Base-by-base conservation (phyloP, 768 basidiomycete species). In the Hebeloma cylindrosporum region DNA sequence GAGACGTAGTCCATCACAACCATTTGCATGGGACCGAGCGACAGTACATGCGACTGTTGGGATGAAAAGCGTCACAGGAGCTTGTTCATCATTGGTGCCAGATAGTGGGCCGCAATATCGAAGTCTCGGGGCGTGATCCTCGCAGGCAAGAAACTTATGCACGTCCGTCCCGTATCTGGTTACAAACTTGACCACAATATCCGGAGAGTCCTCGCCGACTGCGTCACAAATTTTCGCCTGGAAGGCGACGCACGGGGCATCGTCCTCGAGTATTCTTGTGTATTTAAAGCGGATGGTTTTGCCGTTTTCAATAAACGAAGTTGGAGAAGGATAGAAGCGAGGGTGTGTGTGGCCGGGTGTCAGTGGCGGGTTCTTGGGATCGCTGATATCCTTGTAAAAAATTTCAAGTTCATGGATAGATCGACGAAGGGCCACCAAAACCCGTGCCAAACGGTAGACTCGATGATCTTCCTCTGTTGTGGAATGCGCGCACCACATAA, bases 301-400 rank as follows among this genome's bases (percentile, higher is more conserved):
- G 14, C 17, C 39, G 14, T 25, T 31, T 10, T 32, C 22, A 10
- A 40, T n/a, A 32, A 43, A 58, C 16, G 44, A 50, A 18, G 47
- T 50, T 9, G 47, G 47, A 39, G 48, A 57, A 33, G 53, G 51
- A 33, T 40, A 58, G 45, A 50, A 52, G 16, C 53, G 51, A 0
- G 50, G 43, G 26, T 52, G 53, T 23, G 42, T 28, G n/a, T 21
- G 39, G 5, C n/a, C n/a, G n/a, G n/a, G 28, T 18, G 32, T 38
- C 18, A n/a, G 20, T n/a, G 18, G 29, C 8, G 18, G 11, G 1
- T 16, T 30, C 8, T 11, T 40, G 1, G 2, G 33, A n/a, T n/a
- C n/a, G n/a, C n/a, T n/a, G n/a, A n/a, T n/a, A n/a, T n/a, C n/a
- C n/a, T n/a, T 2, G 26, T 58, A 54, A 41, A 47, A 58, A 7